Evolutionary conservation across 2,329 filamentous ascomycete species (phyloP), one percentile per base, ranked within the genome.

Genomic region (Ophiocordyceps robertsii): DNA sequence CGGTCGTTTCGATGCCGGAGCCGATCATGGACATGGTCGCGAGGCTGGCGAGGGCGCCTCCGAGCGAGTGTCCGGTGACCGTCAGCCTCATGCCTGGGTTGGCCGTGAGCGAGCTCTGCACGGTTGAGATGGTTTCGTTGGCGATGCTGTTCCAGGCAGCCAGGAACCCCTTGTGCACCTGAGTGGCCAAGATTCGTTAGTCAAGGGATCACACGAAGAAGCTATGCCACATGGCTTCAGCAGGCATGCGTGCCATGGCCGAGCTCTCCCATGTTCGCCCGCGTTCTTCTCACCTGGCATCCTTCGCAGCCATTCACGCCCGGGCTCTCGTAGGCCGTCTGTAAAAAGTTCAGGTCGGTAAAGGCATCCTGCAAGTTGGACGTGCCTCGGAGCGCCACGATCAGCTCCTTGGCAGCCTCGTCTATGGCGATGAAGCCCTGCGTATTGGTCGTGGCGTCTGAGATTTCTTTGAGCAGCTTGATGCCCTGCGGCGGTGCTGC

Each of bases 11-110:
- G 2, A 57, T 51, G 45, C 59, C 60, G 29, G 67, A 70, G 11
- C 55, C 51, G 29, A 75, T 68, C 19, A 80, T 56, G 46, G 71
- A 65, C 3, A 66, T 70, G 0, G 68, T 72, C 0, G 69, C 76
- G 4, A 82, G 53, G 4, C 68, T 72, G 31, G 69, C 73, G 4
- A 81, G 58, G 3, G 75, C 76, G 13, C 63, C 78, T 29, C 78
- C 78, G 4, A 82, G 68, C 14, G 72, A 77, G 61, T 82, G 77
- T 29, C 79, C 79, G 0, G 74, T 74, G 10, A 68, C 60, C 8
- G 75, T 54, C 49, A 79, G 51, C 42, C 56, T 56, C 59, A 51
- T 47, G 10, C 69, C 37, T 3, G 71, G 62, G 4, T 52, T 48
- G 2, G 43, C 41, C 31, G 54, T 49, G 27, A 40, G 21, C 29